These are phyloP conservation scores for Lachnellula cervina DNA, from an alignment of 2,329 filamentous ascomycete species.

Conservation along the genomic window DNA sequence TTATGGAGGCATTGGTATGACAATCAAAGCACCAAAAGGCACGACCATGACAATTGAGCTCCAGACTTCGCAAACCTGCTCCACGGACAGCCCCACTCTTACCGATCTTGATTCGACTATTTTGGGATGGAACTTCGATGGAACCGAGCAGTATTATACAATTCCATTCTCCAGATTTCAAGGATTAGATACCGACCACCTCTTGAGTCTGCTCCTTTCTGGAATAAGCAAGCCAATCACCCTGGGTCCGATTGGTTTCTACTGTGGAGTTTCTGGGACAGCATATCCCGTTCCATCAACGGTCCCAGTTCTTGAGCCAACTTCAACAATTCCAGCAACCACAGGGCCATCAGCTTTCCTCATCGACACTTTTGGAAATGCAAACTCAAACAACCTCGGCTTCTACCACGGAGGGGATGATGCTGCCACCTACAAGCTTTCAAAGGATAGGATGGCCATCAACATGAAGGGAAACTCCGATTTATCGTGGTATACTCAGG, in stretches of 20 bases:
- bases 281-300: conserved; percentile 46
- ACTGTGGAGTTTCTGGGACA: conserved; percentile 47
- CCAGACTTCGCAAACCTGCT: conserved; percentile 39
- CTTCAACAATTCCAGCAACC: conserved; percentile 46
- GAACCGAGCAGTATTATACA: conserved; percentile 53
- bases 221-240: conserved; percentile 43
- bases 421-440: conserved; percentile 47
- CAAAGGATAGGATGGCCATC: conserved; percentile 49
- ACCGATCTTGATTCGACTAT: conserved; percentile 36
- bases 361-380: conserved; percentile 55
- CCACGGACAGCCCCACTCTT: conserved; percentile 31
- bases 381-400: conserved; percentile 52
- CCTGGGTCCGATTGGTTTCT: conserved; percentile 53
- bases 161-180: conserved; percentile 51
- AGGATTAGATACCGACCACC: conserved; percentile 46
- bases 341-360: conserved; percentile 45
- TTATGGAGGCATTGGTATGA: conserved; percentile 52
- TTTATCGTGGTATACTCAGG: conserved; percentile 56
- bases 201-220: conserved; percentile 48
- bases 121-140: conserved; percentile 57
- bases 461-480: conserved; percentile 53
- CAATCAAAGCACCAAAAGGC: conserved; percentile 48
- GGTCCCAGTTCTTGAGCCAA: conserved; percentile 37
- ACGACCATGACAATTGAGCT: conserved; percentile 49
- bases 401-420: conserved; percentile 65